phyloP scores from a whole-genome alignment of 2,329 filamentous ascomycete species.

The Diaporthe helianthi region DNA sequence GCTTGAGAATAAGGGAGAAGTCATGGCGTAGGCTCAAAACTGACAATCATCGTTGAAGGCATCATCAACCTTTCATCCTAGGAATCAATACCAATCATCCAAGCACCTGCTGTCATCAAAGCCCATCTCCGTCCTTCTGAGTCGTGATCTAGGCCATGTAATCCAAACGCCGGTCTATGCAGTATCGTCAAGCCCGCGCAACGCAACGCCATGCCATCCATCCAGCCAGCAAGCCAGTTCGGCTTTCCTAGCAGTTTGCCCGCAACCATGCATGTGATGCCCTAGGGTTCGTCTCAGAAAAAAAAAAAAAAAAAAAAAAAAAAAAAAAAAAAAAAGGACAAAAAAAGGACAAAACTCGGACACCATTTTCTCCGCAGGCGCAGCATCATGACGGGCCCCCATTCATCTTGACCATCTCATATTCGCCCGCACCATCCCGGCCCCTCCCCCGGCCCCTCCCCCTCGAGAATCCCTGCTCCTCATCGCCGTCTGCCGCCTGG shows the following conservation, averaged over 20 bases:
- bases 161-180: constrained; percentile 30
- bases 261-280: background rate
- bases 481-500: constrained; percentile 44
- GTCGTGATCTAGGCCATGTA: constrained; percentile 13
- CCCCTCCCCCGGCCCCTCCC: constrained; percentile 60
- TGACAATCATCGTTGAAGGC: background rate
- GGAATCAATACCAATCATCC: background rate
- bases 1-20: background rate
- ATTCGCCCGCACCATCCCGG: constrained; percentile 63
- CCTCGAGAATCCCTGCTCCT: constrained; percentile 58
- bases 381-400: constrained; percentile 28
- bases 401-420: constrained; percentile 70
- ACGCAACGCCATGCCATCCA: constrained; percentile 29
- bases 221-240: background rate
- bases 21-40: background rate
- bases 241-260: background rate
- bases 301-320: background rate
- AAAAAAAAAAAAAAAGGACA: background rate
- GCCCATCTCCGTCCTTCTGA: background rate
- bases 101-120: background rate
- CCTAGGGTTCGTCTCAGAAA: background rate
- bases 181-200: constrained; percentile 14
- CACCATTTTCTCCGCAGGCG: background rate
- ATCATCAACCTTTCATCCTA: background rate
- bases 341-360: background rate